These are phyloP conservation scores for Pestalotiopsis sp. DNA, from an alignment of 2,329 filamentous ascomycete species.

Conservation along the genomic window DNA sequence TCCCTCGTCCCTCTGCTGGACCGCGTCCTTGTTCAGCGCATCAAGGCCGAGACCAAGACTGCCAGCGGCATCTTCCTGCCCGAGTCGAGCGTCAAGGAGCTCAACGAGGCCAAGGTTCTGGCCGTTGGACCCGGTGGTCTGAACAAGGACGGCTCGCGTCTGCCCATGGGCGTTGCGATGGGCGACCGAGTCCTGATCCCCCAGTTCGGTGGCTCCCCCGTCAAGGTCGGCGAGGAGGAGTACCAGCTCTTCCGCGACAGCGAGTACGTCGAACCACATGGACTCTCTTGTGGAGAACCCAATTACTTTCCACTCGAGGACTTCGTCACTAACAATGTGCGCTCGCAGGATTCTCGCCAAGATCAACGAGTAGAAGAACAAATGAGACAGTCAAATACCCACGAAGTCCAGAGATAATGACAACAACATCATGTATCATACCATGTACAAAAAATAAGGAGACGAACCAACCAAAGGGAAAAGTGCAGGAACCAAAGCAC, in stretches of 20 bases:
- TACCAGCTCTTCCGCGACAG: conserved; percentile 95
- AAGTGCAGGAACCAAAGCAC: conserved; percentile 17
- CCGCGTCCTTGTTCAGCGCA: conserved; percentile 95
- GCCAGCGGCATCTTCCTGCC: conserved; percentile 97
- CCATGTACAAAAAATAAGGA: conserved; percentile 22
- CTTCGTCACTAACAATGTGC: conserved; percentile 22
- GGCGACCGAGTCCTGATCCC: conserved; percentile 97
- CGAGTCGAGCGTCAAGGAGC: conserved; percentile 94
- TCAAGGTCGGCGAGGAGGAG: conserved; percentile 98
- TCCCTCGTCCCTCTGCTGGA: conserved; percentile 93
- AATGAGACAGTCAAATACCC: background rate
- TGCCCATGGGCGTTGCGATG: conserved; percentile 78
- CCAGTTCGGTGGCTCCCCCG: conserved; percentile 89
- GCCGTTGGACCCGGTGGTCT: conserved; percentile 89
- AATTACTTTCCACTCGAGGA: conserved; percentile 8
- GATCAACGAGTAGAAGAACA: conserved; percentile 87
- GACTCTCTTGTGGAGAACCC: background rate
- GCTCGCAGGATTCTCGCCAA: conserved; percentile 84
- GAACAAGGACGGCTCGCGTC: conserved; percentile 86
- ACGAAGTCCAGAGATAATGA: conserved; percentile 25
- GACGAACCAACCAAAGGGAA: conserved; percentile 16
- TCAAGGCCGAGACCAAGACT: conserved; percentile 97
- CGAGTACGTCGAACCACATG: conserved; percentile 70
- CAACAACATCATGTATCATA: conserved; percentile 29
- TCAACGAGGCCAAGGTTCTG: conserved; percentile 96